Base-by-base conservation (phyloP, 352 stramenopile genomes). In the Phytopythium kandeliae region DNA sequence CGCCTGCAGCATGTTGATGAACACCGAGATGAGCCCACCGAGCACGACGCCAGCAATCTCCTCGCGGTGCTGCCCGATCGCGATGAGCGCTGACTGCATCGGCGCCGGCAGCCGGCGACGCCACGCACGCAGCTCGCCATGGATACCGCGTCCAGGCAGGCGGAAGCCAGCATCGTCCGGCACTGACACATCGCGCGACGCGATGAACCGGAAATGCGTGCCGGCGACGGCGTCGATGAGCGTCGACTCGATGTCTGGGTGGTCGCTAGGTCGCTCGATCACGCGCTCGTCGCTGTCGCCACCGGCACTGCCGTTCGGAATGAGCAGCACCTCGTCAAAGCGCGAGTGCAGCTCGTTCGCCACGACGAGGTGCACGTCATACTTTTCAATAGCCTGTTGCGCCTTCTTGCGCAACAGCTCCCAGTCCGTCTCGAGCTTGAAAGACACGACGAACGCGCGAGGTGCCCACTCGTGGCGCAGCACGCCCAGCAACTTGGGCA, bases 371-470 rank as follows among this genome's bases (percentile, higher is more conserved):
- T 99, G 92, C 71, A 99, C 94, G 44, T 78, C 81, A 65, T 99
- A 99, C 55, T 89, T 97, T 57, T 84, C 65, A 25, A 99, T 89
- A 1, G 96, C 84, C 60, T 85, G 73, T 50, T 86, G 72, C 19
- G 93, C 89, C 70, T 99, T 99, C 56, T 87, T 51, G 28, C 89
- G 69, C 41, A 99, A 78, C 43, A 99, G 88, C 2, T 82, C 69
- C 48, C 69, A 74, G 77, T 99, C 96, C 7, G 97, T 99, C 76
- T 99, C 97, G 25, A 99, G 82, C 74, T 99, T 99, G 77, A 99
- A 99, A 26, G 89, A 98, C 21, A 98, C 89, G 22, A 96, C 80
- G 71, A 98, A 99, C 11, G 93, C 91, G 37, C 96, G 54, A 2
- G 96, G 96, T 21, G 92, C 95, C 96, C 96, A 99, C 19, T 85